Conservation (phyloP, 768 basidiomycete species). For the Lactifluus piperatus region DNA sequence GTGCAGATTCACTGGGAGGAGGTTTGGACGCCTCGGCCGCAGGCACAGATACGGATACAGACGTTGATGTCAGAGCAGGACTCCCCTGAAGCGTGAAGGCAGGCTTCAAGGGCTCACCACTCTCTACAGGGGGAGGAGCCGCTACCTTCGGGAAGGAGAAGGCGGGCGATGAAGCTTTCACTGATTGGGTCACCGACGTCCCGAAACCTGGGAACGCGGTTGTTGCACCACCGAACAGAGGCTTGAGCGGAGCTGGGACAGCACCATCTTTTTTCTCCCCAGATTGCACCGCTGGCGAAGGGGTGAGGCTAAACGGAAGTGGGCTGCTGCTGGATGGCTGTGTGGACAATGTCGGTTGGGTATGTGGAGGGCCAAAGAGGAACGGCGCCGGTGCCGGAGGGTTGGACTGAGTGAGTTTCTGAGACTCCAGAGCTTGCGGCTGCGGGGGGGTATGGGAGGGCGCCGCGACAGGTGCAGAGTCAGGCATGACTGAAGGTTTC, state of each 20-base stretch:
- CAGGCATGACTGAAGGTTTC: not conserved
- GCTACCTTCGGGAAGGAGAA: slow-evolving; percentile 4
- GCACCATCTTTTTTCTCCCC: slow-evolving; percentile 3
- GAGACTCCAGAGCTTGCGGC: not conserved
- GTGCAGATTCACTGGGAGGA: not conserved
- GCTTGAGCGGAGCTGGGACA: not conserved
- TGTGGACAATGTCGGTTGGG: not conserved
- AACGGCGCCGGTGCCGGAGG: not conserved
- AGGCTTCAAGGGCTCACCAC: slow-evolving; percentile 12
- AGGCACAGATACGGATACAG: not conserved
- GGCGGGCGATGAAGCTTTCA: not conserved
- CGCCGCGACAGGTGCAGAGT: not conserved
- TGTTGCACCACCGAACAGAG: slow-evolving; percentile 6
- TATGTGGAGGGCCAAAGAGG: not conserved
- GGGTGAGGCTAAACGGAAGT: slow-evolving; percentile 13
- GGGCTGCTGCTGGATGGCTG: not conserved
- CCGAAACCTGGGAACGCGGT: slow-evolving; percentile 13
- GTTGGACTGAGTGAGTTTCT: not conserved
- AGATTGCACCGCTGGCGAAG: not conserved
- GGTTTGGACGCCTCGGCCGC: slow-evolving; percentile 1
- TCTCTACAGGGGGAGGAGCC: not conserved
- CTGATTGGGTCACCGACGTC: not conserved
- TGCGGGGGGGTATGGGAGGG: not conserved
- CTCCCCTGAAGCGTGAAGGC: slow-evolving; percentile 1
- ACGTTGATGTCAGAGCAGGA: not conserved